phyloP scores from a whole-genome alignment of 2,329 filamentous ascomycete genomes.

The Grosmannia penicillata region DNA sequence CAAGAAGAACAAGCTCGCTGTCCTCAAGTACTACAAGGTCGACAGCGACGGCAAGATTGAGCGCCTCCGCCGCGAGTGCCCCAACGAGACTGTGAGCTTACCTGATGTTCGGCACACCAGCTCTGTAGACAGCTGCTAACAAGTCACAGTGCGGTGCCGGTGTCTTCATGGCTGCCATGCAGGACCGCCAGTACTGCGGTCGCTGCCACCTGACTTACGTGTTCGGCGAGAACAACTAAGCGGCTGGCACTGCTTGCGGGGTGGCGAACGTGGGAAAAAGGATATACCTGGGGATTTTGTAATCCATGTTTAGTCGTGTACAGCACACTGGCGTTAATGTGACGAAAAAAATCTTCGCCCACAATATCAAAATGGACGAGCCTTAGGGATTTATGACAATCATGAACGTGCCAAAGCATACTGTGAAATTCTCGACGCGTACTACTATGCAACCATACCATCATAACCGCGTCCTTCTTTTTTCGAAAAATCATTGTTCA shows the following conservation, averaged over 20 bases:
- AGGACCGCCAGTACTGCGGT: conserved; percentile 96
- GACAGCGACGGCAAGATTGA: conserved; percentile 99
- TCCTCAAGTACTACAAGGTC: conserved; percentile 99
- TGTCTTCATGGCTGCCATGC: conserved; percentile 99
- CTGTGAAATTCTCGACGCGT: no score
- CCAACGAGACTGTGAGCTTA: conserved; percentile 72
- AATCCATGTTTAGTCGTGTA: neutral
- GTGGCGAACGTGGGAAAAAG: neutral
- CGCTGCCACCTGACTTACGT: conserved; percentile 61
- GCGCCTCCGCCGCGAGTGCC: conserved; percentile 96
- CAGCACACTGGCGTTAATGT: neutral
- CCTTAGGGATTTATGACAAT: no score
- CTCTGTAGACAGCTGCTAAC: no score
- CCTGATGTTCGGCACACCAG: no score
- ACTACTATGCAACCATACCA: no score
- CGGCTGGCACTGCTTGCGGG: conserved; percentile 13
- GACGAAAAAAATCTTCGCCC: no score
- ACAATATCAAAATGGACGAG: no score
- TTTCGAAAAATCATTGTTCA: no score
- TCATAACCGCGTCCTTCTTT: no score
- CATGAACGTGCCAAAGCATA: no score
- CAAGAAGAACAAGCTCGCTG: conserved; percentile 99
- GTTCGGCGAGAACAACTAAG: conserved; percentile 49
- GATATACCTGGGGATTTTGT: neutral
- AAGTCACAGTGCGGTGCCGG: conserved; percentile 76